phyloP scores from a whole-genome alignment of 2,329 filamentous ascomycete species.

The Phoma sp. region DNA sequence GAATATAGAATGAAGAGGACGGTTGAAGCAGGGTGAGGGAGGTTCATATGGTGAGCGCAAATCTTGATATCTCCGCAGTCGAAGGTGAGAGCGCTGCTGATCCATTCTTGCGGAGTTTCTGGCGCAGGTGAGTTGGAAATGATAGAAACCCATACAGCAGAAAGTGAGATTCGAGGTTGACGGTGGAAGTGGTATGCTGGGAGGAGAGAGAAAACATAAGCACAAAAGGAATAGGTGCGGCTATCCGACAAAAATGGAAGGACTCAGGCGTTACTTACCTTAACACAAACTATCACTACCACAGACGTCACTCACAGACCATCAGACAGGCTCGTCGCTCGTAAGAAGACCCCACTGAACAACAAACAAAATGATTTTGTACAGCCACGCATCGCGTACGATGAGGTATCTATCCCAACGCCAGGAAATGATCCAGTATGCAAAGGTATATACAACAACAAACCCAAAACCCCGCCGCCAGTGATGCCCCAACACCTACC shows the following conservation, averaged over 20 bases:
- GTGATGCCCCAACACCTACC: no score
- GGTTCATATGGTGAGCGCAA: neutral
- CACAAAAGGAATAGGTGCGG: no score
- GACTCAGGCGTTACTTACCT: neutral
- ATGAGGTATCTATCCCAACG: slow-evolving; percentile 11
- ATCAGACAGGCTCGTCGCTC: no score
- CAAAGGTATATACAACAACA: neutral
- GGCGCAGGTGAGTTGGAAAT: neutral
- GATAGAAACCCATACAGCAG: neutral
- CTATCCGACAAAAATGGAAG: neutral
- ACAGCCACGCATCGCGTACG: slow-evolving; percentile 14
- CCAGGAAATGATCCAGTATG: slow-evolving; percentile 6
- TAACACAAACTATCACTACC: neutral
- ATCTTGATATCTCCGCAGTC: neutral
- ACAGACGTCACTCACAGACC: neutral
- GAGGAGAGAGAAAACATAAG: neutral
- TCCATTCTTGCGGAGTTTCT: neutral
- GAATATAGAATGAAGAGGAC: no score
- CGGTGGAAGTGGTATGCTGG: neutral
- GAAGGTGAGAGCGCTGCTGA: neutral
- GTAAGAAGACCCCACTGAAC: neutral
- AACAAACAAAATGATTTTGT: neutral
- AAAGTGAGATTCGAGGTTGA: neutral
- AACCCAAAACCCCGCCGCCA: neutral
- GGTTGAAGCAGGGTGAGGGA: neutral